These are phyloP conservation scores for Rhododendron ovatum DNA, from an alignment of 148 eudicot genomes.

Conservation along the genomic window DNA sequence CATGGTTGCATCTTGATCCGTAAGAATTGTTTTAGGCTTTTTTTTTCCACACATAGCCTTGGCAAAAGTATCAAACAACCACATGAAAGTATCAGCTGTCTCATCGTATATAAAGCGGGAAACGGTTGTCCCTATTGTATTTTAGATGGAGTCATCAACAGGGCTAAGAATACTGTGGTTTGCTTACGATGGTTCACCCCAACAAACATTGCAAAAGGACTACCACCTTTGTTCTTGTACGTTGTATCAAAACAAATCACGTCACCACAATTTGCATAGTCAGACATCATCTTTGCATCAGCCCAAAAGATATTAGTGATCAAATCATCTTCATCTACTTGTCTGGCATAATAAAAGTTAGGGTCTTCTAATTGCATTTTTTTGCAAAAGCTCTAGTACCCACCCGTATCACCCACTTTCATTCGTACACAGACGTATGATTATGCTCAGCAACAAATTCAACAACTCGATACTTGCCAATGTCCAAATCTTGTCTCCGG, in stretches of 20 bases:
- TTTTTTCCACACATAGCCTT: not conserved
- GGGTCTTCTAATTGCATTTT: too few species aligned
- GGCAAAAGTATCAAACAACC: not conserved
- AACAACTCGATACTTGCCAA: too few species aligned
- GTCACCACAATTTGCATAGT: not conserved
- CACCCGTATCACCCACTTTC: too few species aligned
- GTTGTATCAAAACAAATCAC: not conserved
- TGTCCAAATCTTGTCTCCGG: not conserved
- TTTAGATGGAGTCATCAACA: too few species aligned
- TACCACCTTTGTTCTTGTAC: not conserved
- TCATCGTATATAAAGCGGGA: not conserved
- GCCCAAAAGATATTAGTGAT: not conserved
- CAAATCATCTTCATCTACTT: too few species aligned
- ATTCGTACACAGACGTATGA: not conserved
- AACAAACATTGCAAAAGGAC: not conserved
- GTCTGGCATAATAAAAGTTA: too few species aligned
- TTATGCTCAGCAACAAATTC: not conserved
- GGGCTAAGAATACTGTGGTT: not conserved
- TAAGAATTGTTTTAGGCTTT: not conserved
- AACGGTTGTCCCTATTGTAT: too few species aligned
- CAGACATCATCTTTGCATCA: not conserved
- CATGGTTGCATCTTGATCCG: not conserved
- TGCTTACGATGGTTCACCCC: not conserved
- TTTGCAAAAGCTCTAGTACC: too few species aligned
- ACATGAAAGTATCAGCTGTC: not conserved